A percentile compares a stretch with the other conserved stretches of the same genome.
phyloP scores from a whole-genome alignment of 768 basidiomycete genomes.

The Hygrophoropsis aurantiaca region DNA sequence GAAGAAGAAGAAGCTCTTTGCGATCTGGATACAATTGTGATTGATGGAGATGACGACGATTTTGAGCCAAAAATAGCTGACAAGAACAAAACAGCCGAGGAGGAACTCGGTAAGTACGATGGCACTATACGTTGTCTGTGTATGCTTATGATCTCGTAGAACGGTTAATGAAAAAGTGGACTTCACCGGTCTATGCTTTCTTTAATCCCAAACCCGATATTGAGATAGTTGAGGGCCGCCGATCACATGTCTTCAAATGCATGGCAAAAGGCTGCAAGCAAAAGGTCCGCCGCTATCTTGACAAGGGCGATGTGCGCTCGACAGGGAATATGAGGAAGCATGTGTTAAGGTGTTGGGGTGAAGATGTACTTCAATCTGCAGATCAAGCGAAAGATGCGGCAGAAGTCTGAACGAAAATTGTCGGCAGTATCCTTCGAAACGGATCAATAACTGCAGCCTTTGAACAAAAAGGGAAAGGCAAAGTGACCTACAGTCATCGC shows the following conservation, averaged over 20 bases:
- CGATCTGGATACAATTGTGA: too few relatives aligned
- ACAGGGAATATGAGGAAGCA: slow-evolving; percentile 32
- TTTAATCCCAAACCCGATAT: slow-evolving; percentile 23
- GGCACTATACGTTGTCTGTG: neutral
- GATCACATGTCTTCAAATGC: slow-evolving; percentile 31
- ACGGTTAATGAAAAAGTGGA: slow-evolving; percentile 27
- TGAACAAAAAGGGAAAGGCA: slow-evolving; percentile 23
- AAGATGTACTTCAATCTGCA: slow-evolving; percentile 9
- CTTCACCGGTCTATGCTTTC: slow-evolving; percentile 35
- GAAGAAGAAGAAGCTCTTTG: neutral
- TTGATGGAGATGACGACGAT: neutral
- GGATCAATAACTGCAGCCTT: slow-evolving; percentile 28
- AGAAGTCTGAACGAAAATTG: slow-evolving; percentile 1
- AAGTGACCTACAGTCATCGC: slow-evolving; percentile 30
- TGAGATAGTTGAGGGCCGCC: slow-evolving; percentile 16
- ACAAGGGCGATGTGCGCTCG: slow-evolving; percentile 25
- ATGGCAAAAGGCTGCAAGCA: slow-evolving; percentile 16
- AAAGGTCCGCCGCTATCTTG: slow-evolving; percentile 17
- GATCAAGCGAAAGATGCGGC: slow-evolving; percentile 15
- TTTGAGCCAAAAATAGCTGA: neutral
- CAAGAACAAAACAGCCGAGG: slow-evolving; percentile 1
- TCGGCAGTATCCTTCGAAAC: neutral
- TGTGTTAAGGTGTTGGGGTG: slow-evolving; percentile 34
- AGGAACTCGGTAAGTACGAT: slow-evolving; percentile 3
- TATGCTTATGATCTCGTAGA: slow-evolving; percentile 3